Conservation (phyloP, 352 stramenopile genomes). For the Pythium utonaiense region DNA sequence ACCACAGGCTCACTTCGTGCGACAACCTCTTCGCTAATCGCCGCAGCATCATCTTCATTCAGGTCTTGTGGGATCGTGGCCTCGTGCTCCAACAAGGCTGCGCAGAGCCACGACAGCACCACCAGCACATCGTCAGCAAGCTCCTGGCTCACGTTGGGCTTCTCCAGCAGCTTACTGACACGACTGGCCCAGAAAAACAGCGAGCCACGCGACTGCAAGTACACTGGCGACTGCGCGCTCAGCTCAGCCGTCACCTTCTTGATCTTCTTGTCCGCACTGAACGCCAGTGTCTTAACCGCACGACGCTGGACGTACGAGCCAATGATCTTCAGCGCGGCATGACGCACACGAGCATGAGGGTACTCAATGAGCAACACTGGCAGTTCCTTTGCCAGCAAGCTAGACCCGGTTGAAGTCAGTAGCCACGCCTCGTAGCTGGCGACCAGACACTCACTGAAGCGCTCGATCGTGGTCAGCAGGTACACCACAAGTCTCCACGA, state of each 20-base stretch:
- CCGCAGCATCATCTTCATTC: conserved; percentile 20
- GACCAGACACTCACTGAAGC: conserved; percentile 60
- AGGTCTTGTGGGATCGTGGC: conserved; percentile 64
- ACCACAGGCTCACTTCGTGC: conserved; percentile 9
- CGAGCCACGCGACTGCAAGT: conserved; percentile 47
- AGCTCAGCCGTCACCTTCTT: conserved; percentile 33
- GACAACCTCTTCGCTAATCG: conserved; percentile 12
- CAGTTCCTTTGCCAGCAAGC: conserved; percentile 41
- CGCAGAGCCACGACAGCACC: conserved; percentile 58
- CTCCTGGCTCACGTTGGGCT: conserved; percentile 41
- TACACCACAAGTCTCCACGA: conserved; percentile 67
- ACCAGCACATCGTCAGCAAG: conserved; percentile 55
- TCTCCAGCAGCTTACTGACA: conserved; percentile 71
- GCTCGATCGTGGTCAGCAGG: conserved; percentile 54
- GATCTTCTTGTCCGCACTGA: conserved; percentile 23
- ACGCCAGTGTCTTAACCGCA: conserved; percentile 38
- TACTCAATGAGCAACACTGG: conserved; percentile 63
- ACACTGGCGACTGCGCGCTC: conserved; percentile 26
- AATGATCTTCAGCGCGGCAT: conserved; percentile 50
- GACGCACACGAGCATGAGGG: conserved; percentile 72
- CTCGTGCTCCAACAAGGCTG: conserved; percentile 45
- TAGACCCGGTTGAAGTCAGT: conserved; percentile 11
- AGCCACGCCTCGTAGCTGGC: conserved; percentile 67
- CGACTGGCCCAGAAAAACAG: conserved; percentile 60
- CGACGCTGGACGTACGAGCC: conserved; percentile 66